Conservation (phyloP, 495 filamentous ascomycete species). For the Friedmanniomyces endolithicus region DNA sequence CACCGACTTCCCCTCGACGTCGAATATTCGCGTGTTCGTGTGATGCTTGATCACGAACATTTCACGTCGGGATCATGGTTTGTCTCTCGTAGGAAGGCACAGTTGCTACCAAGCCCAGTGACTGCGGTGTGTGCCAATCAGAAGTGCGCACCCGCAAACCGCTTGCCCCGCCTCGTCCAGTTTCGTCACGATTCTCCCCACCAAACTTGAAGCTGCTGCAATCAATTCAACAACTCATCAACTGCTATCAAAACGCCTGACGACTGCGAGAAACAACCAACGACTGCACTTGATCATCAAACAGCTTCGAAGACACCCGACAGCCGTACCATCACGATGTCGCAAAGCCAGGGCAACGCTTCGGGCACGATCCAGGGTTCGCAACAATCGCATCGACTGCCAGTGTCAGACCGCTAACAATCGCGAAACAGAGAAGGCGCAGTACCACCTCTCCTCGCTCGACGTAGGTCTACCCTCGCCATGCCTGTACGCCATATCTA, state of each 20-base stretch:
- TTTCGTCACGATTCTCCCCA: background rate
- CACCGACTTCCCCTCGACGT: no score
- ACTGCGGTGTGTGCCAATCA: no score
- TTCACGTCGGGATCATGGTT: no score
- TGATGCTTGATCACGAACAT: no score
- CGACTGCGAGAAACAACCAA: background rate
- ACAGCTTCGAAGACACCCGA: background rate
- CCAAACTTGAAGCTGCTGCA: background rate
- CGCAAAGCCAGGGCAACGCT: background rate
- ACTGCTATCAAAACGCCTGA: no score
- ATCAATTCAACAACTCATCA: background rate
- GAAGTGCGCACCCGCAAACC: no score
- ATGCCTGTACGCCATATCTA: background rate
- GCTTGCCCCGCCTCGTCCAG: no score
- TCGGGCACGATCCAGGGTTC: background rate
- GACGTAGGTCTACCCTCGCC: background rate
- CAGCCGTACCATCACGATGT: conserved; percentile 2
- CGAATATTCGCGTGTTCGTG: no score
- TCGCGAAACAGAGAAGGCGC: conserved; percentile 5
- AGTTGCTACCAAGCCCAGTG: no score
- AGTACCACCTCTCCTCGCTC: conserved; percentile 12
- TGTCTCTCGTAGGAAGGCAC: no score
- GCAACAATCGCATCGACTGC: background rate
- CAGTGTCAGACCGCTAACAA: background rate
- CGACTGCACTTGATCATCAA: background rate